Conservation (phyloP, 768 basidiomycete genomes). For the Termitomyces sp. region DNA sequence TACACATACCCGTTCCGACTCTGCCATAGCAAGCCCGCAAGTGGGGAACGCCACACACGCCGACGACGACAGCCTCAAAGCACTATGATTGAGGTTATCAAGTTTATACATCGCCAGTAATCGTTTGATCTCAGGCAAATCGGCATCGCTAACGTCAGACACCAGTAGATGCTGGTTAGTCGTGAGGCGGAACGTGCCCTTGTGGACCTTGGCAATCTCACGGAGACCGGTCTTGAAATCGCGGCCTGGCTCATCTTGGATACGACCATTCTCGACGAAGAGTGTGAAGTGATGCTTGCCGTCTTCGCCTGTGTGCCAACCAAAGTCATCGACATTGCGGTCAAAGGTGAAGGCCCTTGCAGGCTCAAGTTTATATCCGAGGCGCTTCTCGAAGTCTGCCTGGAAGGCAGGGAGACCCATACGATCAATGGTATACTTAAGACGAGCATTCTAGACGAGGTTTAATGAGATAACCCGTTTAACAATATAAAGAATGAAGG, state of each 20-base stretch:
- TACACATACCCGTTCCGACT: slow-evolving; percentile 47
- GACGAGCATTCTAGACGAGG: slow-evolving; percentile 64
- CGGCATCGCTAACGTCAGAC: slow-evolving; percentile 71
- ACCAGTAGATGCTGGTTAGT: slow-evolving; percentile 93
- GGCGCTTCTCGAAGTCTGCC: slow-evolving; percentile 82
- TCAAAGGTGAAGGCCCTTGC: slow-evolving; percentile 78
- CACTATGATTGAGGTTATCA: slow-evolving; percentile 79
- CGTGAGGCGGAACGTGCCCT: slow-evolving; percentile 90
- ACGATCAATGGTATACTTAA: slow-evolving; percentile 97
- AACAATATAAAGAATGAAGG: neutral
- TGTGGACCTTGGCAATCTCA: slow-evolving; percentile 92
- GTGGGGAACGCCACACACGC: slow-evolving; percentile 99
- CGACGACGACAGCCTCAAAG: slow-evolving; percentile 80
- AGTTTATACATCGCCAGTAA: slow-evolving; percentile 83
- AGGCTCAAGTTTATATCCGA: slow-evolving; percentile 74
- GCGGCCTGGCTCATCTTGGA: slow-evolving; percentile 88
- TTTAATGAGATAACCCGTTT: slow-evolving; percentile 3
- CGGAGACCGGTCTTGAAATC: slow-evolving; percentile 91
- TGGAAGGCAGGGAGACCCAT: slow-evolving; percentile 89
- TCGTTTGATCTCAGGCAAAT: slow-evolving; percentile 72
- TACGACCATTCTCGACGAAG: slow-evolving; percentile 96
- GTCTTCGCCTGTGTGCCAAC: slow-evolving; percentile 86
- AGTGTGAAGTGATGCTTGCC: slow-evolving; percentile 88
- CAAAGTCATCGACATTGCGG: slow-evolving; percentile 89
- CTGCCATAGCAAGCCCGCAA: slow-evolving; percentile 58